Conservation (phyloP, 768 basidiomycete genomes). For the Lactarius trivialis region DNA sequence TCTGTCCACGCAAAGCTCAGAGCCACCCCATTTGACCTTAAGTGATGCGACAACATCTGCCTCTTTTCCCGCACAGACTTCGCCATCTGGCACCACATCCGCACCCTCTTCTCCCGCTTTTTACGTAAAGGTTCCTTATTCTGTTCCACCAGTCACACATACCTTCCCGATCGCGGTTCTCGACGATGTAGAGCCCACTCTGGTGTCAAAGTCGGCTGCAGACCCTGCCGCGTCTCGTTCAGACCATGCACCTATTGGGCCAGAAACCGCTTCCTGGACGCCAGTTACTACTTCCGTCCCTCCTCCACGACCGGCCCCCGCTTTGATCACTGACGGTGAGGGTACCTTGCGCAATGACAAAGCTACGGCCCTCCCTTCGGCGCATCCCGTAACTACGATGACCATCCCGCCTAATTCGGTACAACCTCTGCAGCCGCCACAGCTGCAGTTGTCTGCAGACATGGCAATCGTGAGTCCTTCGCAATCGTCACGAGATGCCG, state of each 20-base stretch:
- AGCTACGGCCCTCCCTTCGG: not conserved
- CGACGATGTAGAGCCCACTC: no score
- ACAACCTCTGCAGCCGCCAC: not conserved
- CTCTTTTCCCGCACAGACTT: no score
- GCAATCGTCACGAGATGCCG: not conserved
- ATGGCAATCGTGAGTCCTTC: not conserved
- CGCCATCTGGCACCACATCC: no score
- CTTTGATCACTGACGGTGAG: not conserved
- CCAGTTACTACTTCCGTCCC: not conserved
- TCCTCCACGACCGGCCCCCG: not conserved
- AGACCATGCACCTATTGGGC: no score
- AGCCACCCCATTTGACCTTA: no score
- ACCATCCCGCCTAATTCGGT: not conserved
- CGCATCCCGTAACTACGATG: not conserved
- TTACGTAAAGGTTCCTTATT: not conserved
- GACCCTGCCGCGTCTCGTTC: no score
- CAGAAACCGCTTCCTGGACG: no score
- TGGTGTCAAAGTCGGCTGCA: no score
- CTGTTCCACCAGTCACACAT: not conserved
- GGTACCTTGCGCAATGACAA: not conserved
- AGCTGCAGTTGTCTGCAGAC: not conserved
- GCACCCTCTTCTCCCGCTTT: no score
- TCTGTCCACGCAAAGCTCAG: no score
- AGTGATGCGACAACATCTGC: no score
- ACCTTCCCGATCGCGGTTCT: no score